Conservation (phyloP, 129 eudicot genomes). For the Artemisia tridentata region DNA sequence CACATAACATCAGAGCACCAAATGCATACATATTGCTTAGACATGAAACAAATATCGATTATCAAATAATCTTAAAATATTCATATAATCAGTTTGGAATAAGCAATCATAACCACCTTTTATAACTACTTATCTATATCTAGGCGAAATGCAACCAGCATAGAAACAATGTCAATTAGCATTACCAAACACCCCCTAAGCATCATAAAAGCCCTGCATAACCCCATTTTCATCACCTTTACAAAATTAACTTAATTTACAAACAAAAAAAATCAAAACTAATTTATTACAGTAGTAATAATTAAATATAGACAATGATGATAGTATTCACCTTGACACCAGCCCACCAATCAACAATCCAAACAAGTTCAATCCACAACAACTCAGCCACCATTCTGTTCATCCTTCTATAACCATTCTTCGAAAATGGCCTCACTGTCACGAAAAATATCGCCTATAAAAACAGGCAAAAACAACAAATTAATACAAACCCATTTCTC, state of each 20-base stretch:
- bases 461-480: conserved; percentile 3
- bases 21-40: neutral
- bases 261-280: neutral
- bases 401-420: conserved; percentile 75
- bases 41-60: neutral
- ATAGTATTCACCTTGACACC: conserved; percentile 69
- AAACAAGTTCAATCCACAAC: conserved; percentile 92
- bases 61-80: neutral
- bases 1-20: neutral
- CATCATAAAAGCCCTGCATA: conserved; percentile 14
- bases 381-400: conserved; percentile 76
- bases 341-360: conserved; percentile 99
- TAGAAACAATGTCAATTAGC: too few species aligned
- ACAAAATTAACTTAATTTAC: neutral
- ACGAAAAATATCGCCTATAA: conserved; percentile 69
- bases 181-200: neutral
- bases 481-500: neutral
- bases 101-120: too few species aligned
- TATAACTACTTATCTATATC: too few species aligned
- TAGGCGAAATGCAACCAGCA: too few species aligned
- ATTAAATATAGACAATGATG: neutral
- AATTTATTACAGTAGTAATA: too few species aligned
- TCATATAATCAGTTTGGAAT: too few species aligned
- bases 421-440: conserved; percentile 72
- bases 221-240: conserved; percentile 11